Conservation (phyloP, 2,329 filamentous ascomycete species). For the Sclerotinia borealis region DNA sequence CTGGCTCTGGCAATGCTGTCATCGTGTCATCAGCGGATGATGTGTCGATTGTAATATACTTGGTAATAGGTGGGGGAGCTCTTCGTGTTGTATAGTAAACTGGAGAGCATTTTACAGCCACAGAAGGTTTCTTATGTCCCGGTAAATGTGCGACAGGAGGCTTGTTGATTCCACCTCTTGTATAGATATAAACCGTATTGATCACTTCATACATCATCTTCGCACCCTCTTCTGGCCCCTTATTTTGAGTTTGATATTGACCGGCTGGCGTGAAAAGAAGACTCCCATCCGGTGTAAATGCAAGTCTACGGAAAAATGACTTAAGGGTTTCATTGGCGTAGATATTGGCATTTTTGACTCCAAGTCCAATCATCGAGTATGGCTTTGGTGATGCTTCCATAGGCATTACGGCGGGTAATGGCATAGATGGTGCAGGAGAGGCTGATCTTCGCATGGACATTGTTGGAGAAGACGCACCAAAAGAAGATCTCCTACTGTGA, state of each 20-base stretch:
- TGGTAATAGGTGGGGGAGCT: constrained; percentile 63
- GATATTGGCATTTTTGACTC: constrained; percentile 77
- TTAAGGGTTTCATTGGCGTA: constrained; percentile 97
- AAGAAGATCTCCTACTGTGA: constrained; percentile 90
- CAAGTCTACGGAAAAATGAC: constrained; percentile 89
- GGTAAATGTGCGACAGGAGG: constrained; percentile 91
- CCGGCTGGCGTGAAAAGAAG: constrained; percentile 90
- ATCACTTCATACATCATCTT: constrained; percentile 80
- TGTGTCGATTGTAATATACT: constrained; percentile 91
- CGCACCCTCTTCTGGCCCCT: constrained; percentile 52
- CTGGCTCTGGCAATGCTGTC: constrained; percentile 74
- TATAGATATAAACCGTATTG: constrained; percentile 98
- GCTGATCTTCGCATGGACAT: constrained; percentile 74
- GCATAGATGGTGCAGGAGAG: constrained; percentile 89
- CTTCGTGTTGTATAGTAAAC: constrained; percentile 78
- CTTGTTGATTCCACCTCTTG: constrained; percentile 91
- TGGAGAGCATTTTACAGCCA: constrained; percentile 91
- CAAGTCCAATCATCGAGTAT: constrained; percentile 44
- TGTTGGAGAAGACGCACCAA: constrained; percentile 59
- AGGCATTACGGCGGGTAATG: constrained; percentile 90
- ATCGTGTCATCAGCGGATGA: constrained; percentile 82
- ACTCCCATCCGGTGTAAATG: constrained; percentile 93
- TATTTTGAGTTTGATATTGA: constrained; percentile 80
- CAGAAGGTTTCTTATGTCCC: constrained; percentile 95
- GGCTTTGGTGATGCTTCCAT: constrained; percentile 81